A percentile compares a stretch with the other conserved stretches of the same genome.
Conservation (phyloP, 305 asterid species). For the Solanum chacoense region DNA sequence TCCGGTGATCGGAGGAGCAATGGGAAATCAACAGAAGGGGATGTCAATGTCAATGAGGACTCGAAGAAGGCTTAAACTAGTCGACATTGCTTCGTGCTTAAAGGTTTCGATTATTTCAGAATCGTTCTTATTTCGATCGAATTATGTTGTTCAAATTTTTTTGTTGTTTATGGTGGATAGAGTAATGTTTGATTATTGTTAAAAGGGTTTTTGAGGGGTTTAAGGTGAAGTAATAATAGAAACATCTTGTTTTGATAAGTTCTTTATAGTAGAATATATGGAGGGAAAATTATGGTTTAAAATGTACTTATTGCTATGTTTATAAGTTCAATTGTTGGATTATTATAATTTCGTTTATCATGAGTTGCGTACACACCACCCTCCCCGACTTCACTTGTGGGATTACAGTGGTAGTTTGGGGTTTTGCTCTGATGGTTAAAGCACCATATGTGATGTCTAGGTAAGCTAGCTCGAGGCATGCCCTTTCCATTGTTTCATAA, state of each 20-base stretch:
- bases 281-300: background rate
- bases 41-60: slow-evolving; percentile 4
- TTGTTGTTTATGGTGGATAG: background rate
- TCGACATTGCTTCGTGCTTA: background rate
- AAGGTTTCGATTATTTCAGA: background rate
- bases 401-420: background rate
- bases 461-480: background rate
- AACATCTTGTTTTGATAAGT: background rate
- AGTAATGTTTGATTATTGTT: background rate
- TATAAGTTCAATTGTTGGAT: background rate
- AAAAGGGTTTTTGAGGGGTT: background rate
- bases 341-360: background rate
- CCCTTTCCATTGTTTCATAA: background rate
- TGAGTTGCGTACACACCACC: background rate
- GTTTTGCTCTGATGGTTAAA: background rate
- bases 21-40: slow-evolving; percentile 19
- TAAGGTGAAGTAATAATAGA: background rate
- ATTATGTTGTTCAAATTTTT: background rate
- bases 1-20: slow-evolving; percentile 8
- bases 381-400: background rate
- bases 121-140: background rate
- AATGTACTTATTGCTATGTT: background rate
- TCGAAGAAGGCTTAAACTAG: background rate
- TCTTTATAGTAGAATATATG: background rate
- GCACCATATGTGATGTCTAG: background rate